A percentile compares a stretch with the other conserved stretches of the same genome.
Conservation (phyloP, 768 basidiomycete species). For the Suillus subaureus region DNA sequence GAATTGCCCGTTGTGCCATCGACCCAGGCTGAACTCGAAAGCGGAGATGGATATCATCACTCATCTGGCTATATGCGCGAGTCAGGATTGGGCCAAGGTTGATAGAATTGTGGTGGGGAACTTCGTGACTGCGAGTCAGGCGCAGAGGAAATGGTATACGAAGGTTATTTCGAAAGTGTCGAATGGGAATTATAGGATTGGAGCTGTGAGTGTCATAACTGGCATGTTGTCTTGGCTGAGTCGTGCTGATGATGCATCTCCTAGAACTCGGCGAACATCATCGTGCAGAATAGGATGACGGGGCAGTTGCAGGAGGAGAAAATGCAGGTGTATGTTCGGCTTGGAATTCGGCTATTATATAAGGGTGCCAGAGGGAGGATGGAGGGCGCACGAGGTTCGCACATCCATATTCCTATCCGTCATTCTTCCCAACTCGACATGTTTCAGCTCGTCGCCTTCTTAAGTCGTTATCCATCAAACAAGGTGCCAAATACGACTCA, state of each 20-base stretch:
- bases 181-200: constrained; percentile 84
- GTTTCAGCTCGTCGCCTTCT: constrained; percentile 74
- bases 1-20: constrained; percentile 92
- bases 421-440: constrained; percentile 4
- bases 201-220: constrained; percentile 62
- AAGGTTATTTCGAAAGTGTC: constrained; percentile 87
- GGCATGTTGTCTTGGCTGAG: constrained; percentile 5
- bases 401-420: not conserved
- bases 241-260: not conserved
- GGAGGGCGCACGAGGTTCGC: constrained; percentile 83
- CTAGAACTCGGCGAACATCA: constrained; percentile 96
- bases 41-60: constrained; percentile 95
- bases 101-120: constrained; percentile 91
- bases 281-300: constrained; percentile 91
- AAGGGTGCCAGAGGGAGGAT: constrained; percentile 87
- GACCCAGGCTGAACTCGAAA: constrained; percentile 80
- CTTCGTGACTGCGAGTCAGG: constrained; percentile 92
- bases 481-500: constrained; percentile 90
- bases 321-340: constrained; percentile 92
- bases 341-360: constrained; percentile 93
- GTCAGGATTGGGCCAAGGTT: constrained; percentile 88
- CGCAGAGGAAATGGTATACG: constrained; percentile 97
- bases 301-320: constrained; percentile 97
- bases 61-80: constrained; percentile 95
- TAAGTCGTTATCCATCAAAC: constrained; percentile 90